These are phyloP conservation scores for Goffeauzyma gilvescens DNA, from an alignment of 768 basidiomycete genomes.

Conservation along the genomic window DNA sequence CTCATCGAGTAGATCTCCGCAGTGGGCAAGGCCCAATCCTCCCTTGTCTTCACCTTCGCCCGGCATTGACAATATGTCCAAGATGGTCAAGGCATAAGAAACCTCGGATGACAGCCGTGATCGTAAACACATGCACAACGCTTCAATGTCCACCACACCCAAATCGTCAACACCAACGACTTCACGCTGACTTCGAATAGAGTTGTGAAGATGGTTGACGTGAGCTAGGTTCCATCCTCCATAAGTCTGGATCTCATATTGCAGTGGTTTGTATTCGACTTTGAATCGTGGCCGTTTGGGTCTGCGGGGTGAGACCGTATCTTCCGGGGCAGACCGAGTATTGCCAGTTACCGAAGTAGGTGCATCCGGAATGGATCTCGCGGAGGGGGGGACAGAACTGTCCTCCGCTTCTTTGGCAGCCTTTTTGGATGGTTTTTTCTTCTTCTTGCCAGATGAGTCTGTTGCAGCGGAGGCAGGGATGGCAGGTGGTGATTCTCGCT, in stretches of 20 bases:
- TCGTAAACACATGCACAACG: conserved; percentile 78
- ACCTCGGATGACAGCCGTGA: conserved; percentile 66
- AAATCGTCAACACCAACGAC: conserved; percentile 39
- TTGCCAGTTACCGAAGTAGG: too few relatives aligned
- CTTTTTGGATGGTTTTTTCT: too few relatives aligned
- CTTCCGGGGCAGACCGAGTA: too few relatives aligned
- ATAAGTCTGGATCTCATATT: conserved; percentile 51
- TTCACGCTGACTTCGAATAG: conserved; percentile 40
- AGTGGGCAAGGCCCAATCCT: conserved; percentile 40
- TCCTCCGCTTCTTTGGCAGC: too few relatives aligned
- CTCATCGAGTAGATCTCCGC: conserved; percentile 66
- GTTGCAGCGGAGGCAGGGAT: too few relatives aligned
- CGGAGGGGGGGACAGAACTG: too few relatives aligned
- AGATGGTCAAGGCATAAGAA: conserved; percentile 72
- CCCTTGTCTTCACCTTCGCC: conserved; percentile 23
- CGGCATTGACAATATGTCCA: conserved; percentile 46
- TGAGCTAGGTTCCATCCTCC: conserved; percentile 74
- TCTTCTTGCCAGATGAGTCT: too few relatives aligned
- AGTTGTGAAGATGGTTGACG: conserved; percentile 50
- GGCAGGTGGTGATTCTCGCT: too few relatives aligned
- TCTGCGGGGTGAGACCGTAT: conserved; percentile 9
- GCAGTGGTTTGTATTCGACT: conserved; percentile 71
- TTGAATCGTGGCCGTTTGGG: conserved; percentile 44
- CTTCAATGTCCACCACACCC: conserved; percentile 75
- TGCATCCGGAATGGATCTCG: too few relatives aligned